These are phyloP conservation scores for Clitoria ternatea DNA, from an alignment of 306 rosid species.

Conservation along the genomic window DNA sequence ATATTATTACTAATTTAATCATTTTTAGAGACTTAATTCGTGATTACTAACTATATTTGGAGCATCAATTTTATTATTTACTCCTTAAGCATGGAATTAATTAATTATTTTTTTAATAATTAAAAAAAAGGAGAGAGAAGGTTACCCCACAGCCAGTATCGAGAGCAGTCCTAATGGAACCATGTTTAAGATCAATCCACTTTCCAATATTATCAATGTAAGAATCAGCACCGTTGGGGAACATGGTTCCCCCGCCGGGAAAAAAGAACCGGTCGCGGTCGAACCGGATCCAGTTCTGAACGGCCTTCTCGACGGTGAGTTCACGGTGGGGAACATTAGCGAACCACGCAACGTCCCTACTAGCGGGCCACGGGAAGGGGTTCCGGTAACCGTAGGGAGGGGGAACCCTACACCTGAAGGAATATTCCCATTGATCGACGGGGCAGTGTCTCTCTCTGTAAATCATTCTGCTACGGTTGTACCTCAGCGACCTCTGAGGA, in stretches of 20 bases:
- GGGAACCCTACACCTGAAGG: conserved; percentile 58
- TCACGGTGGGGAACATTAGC: conserved; percentile 78
- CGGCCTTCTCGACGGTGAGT: conserved; percentile 88
- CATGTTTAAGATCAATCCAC: conserved; percentile 57
- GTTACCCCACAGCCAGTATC: conserved; percentile 95
- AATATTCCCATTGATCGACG: conserved; percentile 16
- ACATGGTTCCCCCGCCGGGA: conserved; percentile 93
- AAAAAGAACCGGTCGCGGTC: conserved; percentile 61
- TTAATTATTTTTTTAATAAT: not conserved
- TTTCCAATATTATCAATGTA: conserved; percentile 72
- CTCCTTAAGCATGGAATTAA: too few species aligned
- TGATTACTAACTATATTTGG: too few species aligned
- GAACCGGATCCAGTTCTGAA: conserved; percentile 76
- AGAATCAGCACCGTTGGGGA: conserved; percentile 73
- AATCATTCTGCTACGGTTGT: conserved; percentile 43
- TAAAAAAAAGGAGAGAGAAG: not conserved
- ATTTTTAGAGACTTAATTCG: too few species aligned
- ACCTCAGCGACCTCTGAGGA: conserved; percentile 38
- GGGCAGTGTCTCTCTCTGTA: conserved; percentile 92
- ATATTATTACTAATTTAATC: too few species aligned
- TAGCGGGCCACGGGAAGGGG: conserved; percentile 70
- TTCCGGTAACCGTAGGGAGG: conserved; percentile 63
- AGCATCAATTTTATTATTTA: too few species aligned
- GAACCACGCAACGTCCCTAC: conserved; percentile 75
- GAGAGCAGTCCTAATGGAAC: conserved; percentile 76